Evolutionary conservation across 2,329 filamentous ascomycete genomes (phyloP).

Genomic region (Coniella lustricola): DNA sequence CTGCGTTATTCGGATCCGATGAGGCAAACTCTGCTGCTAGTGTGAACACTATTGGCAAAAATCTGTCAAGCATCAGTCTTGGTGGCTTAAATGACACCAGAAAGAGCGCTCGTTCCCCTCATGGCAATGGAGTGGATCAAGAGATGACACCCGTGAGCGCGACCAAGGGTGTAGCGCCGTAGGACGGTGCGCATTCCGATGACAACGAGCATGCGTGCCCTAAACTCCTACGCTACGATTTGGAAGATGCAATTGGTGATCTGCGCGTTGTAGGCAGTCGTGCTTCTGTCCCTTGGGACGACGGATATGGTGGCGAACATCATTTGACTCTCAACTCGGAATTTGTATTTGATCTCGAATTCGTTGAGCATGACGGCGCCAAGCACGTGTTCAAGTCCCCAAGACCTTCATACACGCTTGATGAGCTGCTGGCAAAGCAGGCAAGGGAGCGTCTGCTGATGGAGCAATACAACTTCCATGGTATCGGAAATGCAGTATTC

Average conservation of each 20-base stretch:
- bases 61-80: slow-evolving; percentile 6
- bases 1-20: background rate
- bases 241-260: background rate
- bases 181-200: slow-evolving; percentile 15
- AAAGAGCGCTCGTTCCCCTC: background rate
- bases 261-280: background rate
- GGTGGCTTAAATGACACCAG: background rate
- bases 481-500: background rate
- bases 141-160: slow-evolving; percentile 13
- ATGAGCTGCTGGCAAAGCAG: slow-evolving; percentile 7
- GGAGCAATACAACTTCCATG: background rate
- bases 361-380: slow-evolving; percentile 11
- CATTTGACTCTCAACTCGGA: background rate
- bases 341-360: background rate
- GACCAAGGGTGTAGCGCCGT: slow-evolving; percentile 12
- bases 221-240: background rate
- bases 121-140: background rate
- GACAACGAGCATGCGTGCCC: background rate
- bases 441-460: background rate
- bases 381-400: slow-evolving; percentile 11
- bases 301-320: background rate
- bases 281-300: background rate
- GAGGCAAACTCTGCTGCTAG: background rate
- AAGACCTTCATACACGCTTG: slow-evolving; percentile 9
- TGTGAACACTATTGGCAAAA: slow-evolving; percentile 4